These are phyloP conservation scores for Clavaria fumosa DNA, from an alignment of 768 basidiomycete species.

Conservation along the genomic window DNA sequence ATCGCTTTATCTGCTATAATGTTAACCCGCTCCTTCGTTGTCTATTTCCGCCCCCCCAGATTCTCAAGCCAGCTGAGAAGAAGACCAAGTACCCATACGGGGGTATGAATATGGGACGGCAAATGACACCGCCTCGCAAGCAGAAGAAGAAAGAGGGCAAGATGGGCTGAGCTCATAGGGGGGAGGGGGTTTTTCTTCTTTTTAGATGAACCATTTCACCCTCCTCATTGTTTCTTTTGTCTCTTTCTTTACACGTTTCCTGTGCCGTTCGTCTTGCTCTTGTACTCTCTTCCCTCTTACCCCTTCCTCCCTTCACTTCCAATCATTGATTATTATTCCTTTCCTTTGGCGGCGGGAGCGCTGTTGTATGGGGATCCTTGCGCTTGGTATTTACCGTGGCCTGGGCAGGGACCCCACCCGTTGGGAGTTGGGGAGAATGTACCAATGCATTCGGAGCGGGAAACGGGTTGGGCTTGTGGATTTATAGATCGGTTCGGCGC, in stretches of 20 bases:
- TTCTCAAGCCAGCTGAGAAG: conserved; percentile 98
- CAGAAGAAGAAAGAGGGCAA: conserved; percentile 93
- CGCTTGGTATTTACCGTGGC: too few relatives aligned
- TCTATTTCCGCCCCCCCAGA: too few relatives aligned
- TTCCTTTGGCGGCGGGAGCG: too few relatives aligned
- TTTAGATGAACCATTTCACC: conserved; percentile 5
- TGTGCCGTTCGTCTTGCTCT: conserved; percentile 4
- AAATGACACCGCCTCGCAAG: conserved; percentile 92
- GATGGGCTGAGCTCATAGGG: conserved; percentile 26
- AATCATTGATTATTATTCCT: too few relatives aligned
- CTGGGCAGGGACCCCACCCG: too few relatives aligned
- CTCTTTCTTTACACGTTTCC: conserved; percentile 1
- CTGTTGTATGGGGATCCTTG: too few relatives aligned
- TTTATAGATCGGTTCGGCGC: too few relatives aligned
- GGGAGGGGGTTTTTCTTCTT: conserved; percentile 9
- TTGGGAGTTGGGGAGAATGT: too few relatives aligned
- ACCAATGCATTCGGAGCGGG: too few relatives aligned
- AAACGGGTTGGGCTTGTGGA: too few relatives aligned
- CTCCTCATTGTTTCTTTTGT: conserved; percentile 2
- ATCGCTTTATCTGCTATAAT: conserved; percentile 3
- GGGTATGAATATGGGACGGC: conserved; percentile 73
- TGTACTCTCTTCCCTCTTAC: background rate
- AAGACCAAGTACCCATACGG: conserved; percentile 88
- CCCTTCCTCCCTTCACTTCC: background rate
- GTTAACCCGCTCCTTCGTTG: conserved; percentile 1